Conservation (phyloP, 1,284 basidiomycete species). For the Ceratobasidium sp. region DNA sequence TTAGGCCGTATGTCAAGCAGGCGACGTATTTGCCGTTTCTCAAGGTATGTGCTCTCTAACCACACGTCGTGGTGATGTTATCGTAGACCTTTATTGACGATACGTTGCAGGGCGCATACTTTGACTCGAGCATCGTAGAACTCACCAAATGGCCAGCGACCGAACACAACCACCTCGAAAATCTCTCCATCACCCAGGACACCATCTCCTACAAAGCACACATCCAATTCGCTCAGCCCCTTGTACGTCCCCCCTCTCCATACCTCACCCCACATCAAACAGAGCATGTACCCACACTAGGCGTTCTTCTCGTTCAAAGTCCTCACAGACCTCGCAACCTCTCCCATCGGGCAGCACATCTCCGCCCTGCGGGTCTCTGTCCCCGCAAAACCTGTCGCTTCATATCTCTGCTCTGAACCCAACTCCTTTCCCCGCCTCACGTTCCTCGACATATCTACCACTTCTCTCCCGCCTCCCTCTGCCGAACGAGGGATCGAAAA, state of each 20-base stretch:
- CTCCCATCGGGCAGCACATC: slow-evolving; percentile 59
- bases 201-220: slow-evolving; percentile 59
- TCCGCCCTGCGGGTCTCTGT: slow-evolving; percentile 67
- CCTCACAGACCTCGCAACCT: slow-evolving; percentile 61
- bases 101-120: slow-evolving; percentile 67
- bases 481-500: slow-evolving; percentile 60
- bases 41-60: slow-evolving; percentile 52
- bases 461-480: slow-evolving; percentile 57
- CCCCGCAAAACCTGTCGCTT: slow-evolving; percentile 65
- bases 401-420: slow-evolving; percentile 57
- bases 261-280: neutral
- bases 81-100: neutral
- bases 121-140: slow-evolving; percentile 67
- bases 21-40: slow-evolving; percentile 77
- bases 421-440: slow-evolving; percentile 58
- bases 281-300: neutral
- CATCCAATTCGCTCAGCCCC: slow-evolving; percentile 72
- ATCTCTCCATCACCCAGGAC: slow-evolving; percentile 74
- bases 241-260: slow-evolving; percentile 57
- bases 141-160: slow-evolving; percentile 68
- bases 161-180: slow-evolving; percentile 54
- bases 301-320: slow-evolving; percentile 70
- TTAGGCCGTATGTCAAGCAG: slow-evolving; percentile 73
- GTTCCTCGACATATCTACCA: slow-evolving; percentile 71
- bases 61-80: neutral